Base-by-base conservation (phyloP, 495 filamentous ascomycete genomes). In the Evansstolkia leycettana region DNA sequence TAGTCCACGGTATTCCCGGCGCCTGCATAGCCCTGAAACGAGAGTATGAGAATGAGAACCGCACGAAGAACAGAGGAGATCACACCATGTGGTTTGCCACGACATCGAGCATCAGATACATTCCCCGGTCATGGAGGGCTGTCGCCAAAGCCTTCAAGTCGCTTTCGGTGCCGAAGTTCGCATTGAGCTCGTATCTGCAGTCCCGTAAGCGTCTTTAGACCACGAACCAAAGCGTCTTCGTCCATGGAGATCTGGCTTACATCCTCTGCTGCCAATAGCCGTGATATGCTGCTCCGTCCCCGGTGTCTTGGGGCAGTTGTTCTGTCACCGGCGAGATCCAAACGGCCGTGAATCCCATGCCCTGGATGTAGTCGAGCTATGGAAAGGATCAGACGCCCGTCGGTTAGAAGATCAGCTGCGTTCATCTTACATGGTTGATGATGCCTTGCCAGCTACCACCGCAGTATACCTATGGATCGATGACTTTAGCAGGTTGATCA, bases 311-410 rank as follows among this genome's bases (percentile, higher is more conserved):
- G 2, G 64, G 50, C 11, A 84, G 46, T 37, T 85, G 72, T 26
- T 62, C 55, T 12, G 80, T 80, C 9, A 89, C 62, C 0, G 82
- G 84, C 0, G 79, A 81, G 35, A 88, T 90, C 84, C 83, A 89
- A 31, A 88, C 69, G 15, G 82, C 81, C 26, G 78, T 80, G 43
- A 89, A 88, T 11, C 84, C 82, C 76, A 89, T 81, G 36, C 65
- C 65, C 46, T 84, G 70, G 48, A 89, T 65, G 29, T 65, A 68
- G 39, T 68, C 62, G 12, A 68, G 42, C 52, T 64, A 51, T 62
- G 15, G 15, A 16, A 0, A 52, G 45, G 8, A 33, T 13, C 17
- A 19, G 7, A 11, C 23, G 10, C 15, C 2, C 13, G 25, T 28
- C 14, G 13, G 20, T 3, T 13, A 33, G 13, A 9, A 9, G 29